Base-by-base conservation (phyloP, 2,329 filamentous ascomycete genomes). In the Ceratocystis papillata region DNA sequence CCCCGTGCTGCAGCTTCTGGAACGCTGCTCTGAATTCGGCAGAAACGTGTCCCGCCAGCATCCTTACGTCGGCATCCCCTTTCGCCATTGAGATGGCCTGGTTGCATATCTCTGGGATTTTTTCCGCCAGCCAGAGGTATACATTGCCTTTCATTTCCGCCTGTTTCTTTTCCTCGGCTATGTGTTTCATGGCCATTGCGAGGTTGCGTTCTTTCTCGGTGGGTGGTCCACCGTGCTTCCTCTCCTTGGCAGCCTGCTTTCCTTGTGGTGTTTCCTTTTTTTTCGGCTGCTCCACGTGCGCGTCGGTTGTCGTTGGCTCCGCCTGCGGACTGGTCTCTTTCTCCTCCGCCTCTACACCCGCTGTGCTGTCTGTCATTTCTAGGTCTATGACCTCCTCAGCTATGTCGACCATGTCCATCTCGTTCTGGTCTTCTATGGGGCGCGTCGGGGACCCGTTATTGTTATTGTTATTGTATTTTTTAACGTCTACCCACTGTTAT, bases 71-170 rank as follows among this genome's bases (percentile, higher is more conserved):
- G 20, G 57, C 57, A 17, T 61, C 57, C 8, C 57, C 57, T 10
- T 61, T 61, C 3, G 28, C 28, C 28, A 61, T 61, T 12, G 28
- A 12, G 37, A 61, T 33, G 20, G 57, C 57, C 1, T 61, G 20
- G 10, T 61, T 61, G 57, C 28, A 41, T n/a, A 61, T 22, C 8
- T 61, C 57, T 10, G 57, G 57, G 15, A 41, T 41, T 30, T 61
- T 61, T 61, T 61, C 57, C 5, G 30, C 28, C 1, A 61, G 59
- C 30, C 30, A 37, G 59, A n/a, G 37, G 8, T 17, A 61, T 25
- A n/a, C 59, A 2, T 33, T 33, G 20, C 10, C 37, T 2, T 33
- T 15, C 5, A 22, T 0, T 20, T 37, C 12, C 8, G n/a, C 5
- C 1, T 33, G 1, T 8, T 33, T 61, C 30, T 30, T 61, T 25